phyloP scores from a whole-genome alignment of 441 rosid genomes.

The Corymbia calophylla region DNA sequence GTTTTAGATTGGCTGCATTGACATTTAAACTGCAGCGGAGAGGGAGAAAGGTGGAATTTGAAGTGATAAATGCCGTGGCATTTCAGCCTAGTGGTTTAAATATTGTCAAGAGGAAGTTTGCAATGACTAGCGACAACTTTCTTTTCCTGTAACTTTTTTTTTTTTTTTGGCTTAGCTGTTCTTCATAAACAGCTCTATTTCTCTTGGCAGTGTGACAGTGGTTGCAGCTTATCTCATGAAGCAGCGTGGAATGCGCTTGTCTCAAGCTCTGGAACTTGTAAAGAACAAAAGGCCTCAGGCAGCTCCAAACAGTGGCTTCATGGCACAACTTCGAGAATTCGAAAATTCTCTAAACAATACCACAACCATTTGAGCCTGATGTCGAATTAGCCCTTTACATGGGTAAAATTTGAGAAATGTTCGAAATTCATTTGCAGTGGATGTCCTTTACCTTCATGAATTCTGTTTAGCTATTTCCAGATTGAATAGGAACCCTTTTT shows the following conservation, averaged over 20 bases:
- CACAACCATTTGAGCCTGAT: neutral
- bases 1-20: neutral
- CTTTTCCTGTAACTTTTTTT: neutral
- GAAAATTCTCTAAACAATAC: neutral
- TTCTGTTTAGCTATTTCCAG: neutral
- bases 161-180: too few relatives aligned
- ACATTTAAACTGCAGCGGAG: neutral
- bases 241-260: neutral
- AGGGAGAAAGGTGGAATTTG: neutral
- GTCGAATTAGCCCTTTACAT: neutral
- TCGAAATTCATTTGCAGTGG: neutral
- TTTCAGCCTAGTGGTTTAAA: neutral
- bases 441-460: neutral
- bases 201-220: neutral
- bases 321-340: neutral
- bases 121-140: neutral
- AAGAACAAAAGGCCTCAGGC: constrained; percentile 2
- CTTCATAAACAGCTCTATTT: neutral
- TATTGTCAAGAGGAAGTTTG: neutral
- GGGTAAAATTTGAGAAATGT: neutral
- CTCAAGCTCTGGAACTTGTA: neutral
- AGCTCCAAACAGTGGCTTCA: neutral
- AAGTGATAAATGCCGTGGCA: neutral
- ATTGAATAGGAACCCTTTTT: neutral
- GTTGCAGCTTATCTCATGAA: neutral